Conservation (phyloP, 805 yeast genomes). For the Candida golubevii region DNA sequence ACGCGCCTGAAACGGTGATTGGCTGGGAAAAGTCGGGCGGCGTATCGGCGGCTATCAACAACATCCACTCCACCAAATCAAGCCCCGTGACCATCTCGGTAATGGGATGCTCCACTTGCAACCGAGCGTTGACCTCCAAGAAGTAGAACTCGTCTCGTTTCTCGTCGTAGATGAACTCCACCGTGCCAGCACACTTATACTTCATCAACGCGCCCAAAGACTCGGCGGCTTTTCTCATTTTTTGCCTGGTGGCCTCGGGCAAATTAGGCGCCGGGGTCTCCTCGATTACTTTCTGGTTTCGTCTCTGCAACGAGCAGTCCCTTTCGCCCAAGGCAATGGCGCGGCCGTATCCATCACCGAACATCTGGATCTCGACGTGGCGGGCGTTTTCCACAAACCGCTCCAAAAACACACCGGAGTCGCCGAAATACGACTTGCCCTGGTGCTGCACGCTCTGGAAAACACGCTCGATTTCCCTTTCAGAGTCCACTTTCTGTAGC, state of each 20-base stretch:
- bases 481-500: constrained; percentile 84
- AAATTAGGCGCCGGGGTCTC: constrained; percentile 97
- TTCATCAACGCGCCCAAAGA: constrained; percentile 76
- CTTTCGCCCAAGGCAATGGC: constrained; percentile 96
- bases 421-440: constrained; percentile 90
- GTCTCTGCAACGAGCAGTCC: constrained; percentile 95
- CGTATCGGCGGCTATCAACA: constrained; percentile 81
- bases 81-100: constrained; percentile 94
- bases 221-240: constrained; percentile 81
- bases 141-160: constrained; percentile 86
- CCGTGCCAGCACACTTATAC: constrained; percentile 96
- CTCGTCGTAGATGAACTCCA: constrained; percentile 90
- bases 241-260: constrained; percentile 70
- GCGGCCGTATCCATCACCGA: constrained; percentile 92
- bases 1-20: constrained; percentile 70
- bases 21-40: constrained; percentile 71
- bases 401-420: constrained; percentile 92
- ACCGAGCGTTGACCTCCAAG: constrained; percentile 91
- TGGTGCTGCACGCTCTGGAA: constrained; percentile 91
- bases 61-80: constrained; percentile 97
- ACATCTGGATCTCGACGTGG: constrained; percentile 94
- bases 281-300: constrained; percentile 94
- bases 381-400: constrained; percentile 92
- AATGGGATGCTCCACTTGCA: constrained; percentile 97
- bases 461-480: constrained; percentile 74